Base-by-base conservation (phyloP, 352 stramenopile species). In the Phytophthora pisi region DNA sequence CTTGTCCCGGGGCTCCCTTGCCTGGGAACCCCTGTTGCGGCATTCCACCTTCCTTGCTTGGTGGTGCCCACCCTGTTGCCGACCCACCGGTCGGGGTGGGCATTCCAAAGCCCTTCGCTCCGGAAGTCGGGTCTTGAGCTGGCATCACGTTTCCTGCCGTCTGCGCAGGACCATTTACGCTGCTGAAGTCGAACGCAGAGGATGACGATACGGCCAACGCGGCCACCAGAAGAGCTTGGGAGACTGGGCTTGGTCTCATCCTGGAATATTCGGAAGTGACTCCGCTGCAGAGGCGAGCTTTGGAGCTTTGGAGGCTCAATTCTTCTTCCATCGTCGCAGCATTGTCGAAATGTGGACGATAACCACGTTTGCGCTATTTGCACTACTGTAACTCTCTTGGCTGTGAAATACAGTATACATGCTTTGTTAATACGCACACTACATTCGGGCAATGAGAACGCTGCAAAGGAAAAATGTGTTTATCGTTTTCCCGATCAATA, bases 121-220 rank as follows among this genome's bases (percentile, higher is more conserved):
- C 60, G 15, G 54, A 52, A 30, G 42, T 31, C 2, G 53, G 45
- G 13, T 23, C 46, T 23, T 53, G 51, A 24, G 13, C 47, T 53
- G 66, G 60, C 8, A 57, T 45, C 15, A 70, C 54, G 4, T 50
- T 73, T 20, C 11, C 66, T 66, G 54, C 60, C 8, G 40, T 73
- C 18, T 69, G 66, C 3, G 18, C 11, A 24, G 57, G 53, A 30
- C 64, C 54, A 20, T 62, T 61, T 2, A 45, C 31, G n/a, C 42
- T 24, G 13, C 34, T 31, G 13, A 73, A 73, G 40, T 68, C 60
- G 1, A 73, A 58, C 34, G 66, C 60, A 13, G 54, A 60, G 16
- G 54, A 56, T 16, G 65, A 69, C 3, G 66, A 57, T 1, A 45
- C 42, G 2, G 28, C 54, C 49, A 69, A 60, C 18, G 66, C 60